Evolutionary conservation across 2,329 filamentous ascomycete genomes (phyloP), one percentile per base, ranked within the genome.

Genomic region (Xylariaceae sp.): DNA sequence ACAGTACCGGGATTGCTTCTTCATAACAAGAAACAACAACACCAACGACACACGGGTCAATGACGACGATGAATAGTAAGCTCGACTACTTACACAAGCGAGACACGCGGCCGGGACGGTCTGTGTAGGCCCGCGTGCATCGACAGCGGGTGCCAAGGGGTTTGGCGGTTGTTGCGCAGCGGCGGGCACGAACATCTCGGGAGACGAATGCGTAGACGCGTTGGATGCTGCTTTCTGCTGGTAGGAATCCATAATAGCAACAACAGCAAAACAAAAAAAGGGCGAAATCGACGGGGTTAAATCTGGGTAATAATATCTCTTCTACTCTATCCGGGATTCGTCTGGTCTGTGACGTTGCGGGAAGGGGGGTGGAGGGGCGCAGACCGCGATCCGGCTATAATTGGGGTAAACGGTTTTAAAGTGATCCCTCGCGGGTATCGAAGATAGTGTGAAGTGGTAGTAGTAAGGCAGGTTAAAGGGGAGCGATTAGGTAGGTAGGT

Each of bases 61-160:
- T 30, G 23, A 30, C 23, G 23, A 30, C 23, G 23, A 30, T 30
- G 23, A 52, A 54, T 15, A 18, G 47, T 10, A 56, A 15, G 45
- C 6, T 17, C 9, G 8, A 11, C 37, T 37, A 71, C 80, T 74
- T 75, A 84, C 81, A 71, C 81, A 84, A 58, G 78, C 77, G 51
- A 84, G 73, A 68, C 82, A 84, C 23, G 82, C 82, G 35, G 82
- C 80, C 52, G 80, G 76, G 57, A 80, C 73, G 35, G 75, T 71
- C 61, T 73, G 66, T 54, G 74, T 67, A 64, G 68, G 62, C 35
- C 63, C 61, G 51, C 67, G 66, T 35, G 67, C 60, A 58, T 70
- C 69, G 47, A 58, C 54, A 51, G 50, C 62, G 30, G 62, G 53
- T 55, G 60, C 55, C 55, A 62, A 64, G 52, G 57, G 61, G 30